Conservation (phyloP, 2,329 filamentous ascomycete species). For the Fusarium musae region DNA sequence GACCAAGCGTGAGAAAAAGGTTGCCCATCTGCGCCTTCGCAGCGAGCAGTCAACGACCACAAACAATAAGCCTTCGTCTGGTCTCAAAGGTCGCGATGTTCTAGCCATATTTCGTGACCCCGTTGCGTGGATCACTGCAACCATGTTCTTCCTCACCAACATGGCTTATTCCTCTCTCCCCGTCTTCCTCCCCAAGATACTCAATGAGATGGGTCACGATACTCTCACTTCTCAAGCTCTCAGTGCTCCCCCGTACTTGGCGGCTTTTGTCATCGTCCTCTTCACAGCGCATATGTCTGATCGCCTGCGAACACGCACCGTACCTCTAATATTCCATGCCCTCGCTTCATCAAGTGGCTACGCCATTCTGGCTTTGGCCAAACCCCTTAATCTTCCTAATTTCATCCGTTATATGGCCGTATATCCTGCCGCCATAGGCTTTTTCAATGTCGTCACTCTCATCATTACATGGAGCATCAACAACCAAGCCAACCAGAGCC, state of each 20-base stretch:
- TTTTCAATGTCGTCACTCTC: constrained; percentile 85
- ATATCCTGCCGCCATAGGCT: constrained; percentile 81
- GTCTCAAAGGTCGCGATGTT: constrained; percentile 67
- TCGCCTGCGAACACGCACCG: constrained; percentile 67
- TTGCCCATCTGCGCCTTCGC: constrained; percentile 76
- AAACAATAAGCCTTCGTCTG: constrained; percentile 38
- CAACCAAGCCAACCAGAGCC: constrained; percentile 77
- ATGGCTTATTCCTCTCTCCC: constrained; percentile 89
- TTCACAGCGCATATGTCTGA: constrained; percentile 80
- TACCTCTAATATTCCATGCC: constrained; percentile 76
- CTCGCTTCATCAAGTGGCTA: constrained; percentile 72
- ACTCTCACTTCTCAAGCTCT: constrained; percentile 77
- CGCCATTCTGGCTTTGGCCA: constrained; percentile 68
- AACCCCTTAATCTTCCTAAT: constrained; percentile 55
- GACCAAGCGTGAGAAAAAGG: constrained; percentile 70
- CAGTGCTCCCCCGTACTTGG: constrained; percentile 82
- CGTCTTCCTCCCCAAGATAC: constrained; percentile 86
- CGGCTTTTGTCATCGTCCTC: constrained; percentile 78
- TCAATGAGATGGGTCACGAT: constrained; percentile 79
- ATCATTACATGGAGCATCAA: constrained; percentile 91
- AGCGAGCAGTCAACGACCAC: constrained; percentile 54
- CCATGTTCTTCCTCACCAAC: constrained; percentile 90
- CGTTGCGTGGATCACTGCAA: constrained; percentile 73
- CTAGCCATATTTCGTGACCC: constrained; percentile 55
- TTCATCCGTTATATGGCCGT: constrained; percentile 76